Evolutionary conservation across 73 alveolate genomes (phyloP).

Genomic region (Durusdinium trenchii): DNA sequence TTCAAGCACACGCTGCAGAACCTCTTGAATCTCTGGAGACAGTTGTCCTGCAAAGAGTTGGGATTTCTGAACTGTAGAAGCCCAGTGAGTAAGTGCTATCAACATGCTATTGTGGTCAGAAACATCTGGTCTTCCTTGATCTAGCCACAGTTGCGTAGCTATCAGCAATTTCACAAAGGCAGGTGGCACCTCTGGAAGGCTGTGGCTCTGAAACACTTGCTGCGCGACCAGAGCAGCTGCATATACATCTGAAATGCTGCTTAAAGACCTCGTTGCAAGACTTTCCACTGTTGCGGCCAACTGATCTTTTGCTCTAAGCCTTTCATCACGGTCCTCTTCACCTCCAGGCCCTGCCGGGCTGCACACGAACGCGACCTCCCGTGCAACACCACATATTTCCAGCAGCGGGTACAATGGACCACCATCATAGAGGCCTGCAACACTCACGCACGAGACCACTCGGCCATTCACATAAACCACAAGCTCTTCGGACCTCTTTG

Average conservation of each 20-base stretch:
- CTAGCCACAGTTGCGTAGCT: slow-evolving; percentile 90
- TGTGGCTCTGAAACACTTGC: slow-evolving; percentile 73
- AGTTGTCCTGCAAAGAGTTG: not conserved
- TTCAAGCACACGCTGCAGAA: slow-evolving; percentile 40
- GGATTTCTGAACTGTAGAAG: not conserved
- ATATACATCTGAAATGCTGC: slow-evolving; percentile 43
- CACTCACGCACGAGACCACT: slow-evolving; percentile 31
- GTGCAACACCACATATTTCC: slow-evolving; percentile 56
- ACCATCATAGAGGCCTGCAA: slow-evolving; percentile 35
- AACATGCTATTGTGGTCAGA: slow-evolving; percentile 79
- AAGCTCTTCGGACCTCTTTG: slow-evolving; percentile 7
- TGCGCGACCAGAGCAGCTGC: slow-evolving; percentile 76
- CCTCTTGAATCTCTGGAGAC: slow-evolving; percentile 58
- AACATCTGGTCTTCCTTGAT: slow-evolving; percentile 50
- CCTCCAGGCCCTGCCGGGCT: slow-evolving; percentile 70
- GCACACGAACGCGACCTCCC: slow-evolving; percentile 45
- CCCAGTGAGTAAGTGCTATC: slow-evolving; percentile 63
- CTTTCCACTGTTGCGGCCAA: slow-evolving; percentile 50
- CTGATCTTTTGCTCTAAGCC: slow-evolving; percentile 37
- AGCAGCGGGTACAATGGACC: slow-evolving; percentile 50
- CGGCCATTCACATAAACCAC: slow-evolving; percentile 59
- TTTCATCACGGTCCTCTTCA: slow-evolving; percentile 66
- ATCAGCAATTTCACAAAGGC: slow-evolving; percentile 36
- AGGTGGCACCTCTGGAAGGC: slow-evolving; percentile 45
- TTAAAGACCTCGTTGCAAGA: slow-evolving; percentile 56